These are phyloP conservation scores for Syzygium aromaticum DNA, from an alignment of 345 rosid genomes.

Conservation along the genomic window DNA sequence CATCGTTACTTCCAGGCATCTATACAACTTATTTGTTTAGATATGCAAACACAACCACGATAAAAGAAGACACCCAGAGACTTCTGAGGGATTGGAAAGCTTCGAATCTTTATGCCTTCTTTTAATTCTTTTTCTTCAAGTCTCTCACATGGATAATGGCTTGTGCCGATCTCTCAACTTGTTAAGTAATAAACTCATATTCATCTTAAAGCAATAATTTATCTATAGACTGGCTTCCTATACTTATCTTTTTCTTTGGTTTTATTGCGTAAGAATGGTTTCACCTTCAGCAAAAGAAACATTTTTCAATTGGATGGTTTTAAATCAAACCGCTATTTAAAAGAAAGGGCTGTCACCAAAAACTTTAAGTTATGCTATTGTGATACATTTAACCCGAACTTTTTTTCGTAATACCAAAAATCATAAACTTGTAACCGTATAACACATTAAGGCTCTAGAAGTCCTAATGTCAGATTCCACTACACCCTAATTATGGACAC, in stretches of 20 bases:
- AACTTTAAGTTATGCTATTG: too few relatives aligned
- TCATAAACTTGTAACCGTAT: too few relatives aligned
- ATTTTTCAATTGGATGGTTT: neutral
- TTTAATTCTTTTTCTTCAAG: neutral
- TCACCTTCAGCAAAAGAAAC: neutral
- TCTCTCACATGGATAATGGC: neutral
- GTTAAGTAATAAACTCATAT: neutral
- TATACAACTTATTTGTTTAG: neutral
- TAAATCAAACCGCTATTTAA: neutral
- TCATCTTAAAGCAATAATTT: neutral
- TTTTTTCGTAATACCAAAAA: too few relatives aligned
- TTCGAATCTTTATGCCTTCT: neutral
- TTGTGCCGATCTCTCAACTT: neutral
- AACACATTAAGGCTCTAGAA: neutral
- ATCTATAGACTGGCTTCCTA: neutral
- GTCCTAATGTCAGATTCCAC: accelerated
- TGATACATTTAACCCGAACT: too few relatives aligned
- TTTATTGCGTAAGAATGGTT: neutral
- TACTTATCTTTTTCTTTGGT: neutral
- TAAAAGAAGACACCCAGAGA: neutral
- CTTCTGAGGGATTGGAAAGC: neutral
- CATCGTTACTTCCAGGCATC: neutral
- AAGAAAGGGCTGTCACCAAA: neutral
- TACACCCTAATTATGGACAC: accelerated
- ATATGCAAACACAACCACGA: too few relatives aligned